phyloP scores from a whole-genome alignment of 2,329 filamentous ascomycete genomes.

The Emmonsiellopsis sp. region DNA sequence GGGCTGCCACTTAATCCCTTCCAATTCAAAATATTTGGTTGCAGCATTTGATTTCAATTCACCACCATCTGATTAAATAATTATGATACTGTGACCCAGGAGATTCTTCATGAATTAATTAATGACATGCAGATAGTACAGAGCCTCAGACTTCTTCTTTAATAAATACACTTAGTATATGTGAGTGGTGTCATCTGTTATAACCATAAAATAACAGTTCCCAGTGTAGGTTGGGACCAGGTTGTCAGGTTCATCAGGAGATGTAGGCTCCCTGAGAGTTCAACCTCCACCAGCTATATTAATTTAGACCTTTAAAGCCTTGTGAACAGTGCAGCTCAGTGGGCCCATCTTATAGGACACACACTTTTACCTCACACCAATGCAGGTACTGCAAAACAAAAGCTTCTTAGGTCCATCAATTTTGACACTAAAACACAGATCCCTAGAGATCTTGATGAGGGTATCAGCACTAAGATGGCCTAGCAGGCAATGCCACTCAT shows the following conservation, averaged over 20 bases:
- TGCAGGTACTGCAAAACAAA: not conserved
- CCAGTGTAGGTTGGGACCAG: not conserved
- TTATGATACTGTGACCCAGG: rapidly evolving
- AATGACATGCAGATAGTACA: not conserved
- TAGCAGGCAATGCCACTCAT: no score
- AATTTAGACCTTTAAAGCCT: not conserved
- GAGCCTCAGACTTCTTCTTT: not conserved
- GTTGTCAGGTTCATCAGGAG: not conserved
- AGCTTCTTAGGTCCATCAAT: not conserved
- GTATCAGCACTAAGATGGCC: no score
- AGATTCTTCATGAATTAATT: not conserved
- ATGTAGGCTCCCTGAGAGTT: not conserved
- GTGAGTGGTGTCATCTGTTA: not conserved
- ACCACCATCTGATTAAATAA: not conserved
- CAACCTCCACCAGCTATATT: not conserved
- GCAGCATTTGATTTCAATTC: not conserved
- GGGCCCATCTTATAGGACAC: not conserved
- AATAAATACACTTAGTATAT: not conserved
- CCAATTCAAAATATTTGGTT: not conserved
- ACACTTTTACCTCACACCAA: not conserved
- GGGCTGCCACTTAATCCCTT: not conserved
- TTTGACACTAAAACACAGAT: no score
- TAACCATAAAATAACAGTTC: not conserved
- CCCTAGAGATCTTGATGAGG: no score
- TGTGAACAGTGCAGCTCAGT: not conserved